phyloP scores from a whole-genome alignment of 1,284 basidiomycete genomes.

The Cerrena zonata region DNA sequence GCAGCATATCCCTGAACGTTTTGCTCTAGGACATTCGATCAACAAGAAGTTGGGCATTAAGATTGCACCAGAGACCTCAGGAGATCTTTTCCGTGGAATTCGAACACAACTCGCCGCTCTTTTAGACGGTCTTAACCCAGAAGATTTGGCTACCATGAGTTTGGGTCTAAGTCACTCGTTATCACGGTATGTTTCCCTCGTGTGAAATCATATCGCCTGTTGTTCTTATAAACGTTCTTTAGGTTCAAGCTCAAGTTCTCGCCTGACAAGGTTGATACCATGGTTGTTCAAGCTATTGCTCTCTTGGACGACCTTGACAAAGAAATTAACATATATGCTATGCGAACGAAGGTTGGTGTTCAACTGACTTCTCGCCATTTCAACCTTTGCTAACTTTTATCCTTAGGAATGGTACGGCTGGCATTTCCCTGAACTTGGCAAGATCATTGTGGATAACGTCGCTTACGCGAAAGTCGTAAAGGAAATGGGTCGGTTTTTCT shows the following conservation, averaged over 20 bases:
- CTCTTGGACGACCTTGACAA: constrained; percentile 97
- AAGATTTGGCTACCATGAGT: constrained; percentile 95
- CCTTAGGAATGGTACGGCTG: constrained; percentile 97
- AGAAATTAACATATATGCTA: constrained; percentile 98
- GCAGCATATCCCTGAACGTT: not conserved
- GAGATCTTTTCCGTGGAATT: constrained; percentile 94
- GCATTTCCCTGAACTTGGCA: constrained; percentile 99
- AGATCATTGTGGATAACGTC: constrained; percentile 94
- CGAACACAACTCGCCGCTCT: constrained; percentile 83
- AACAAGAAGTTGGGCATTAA: constrained; percentile 92
- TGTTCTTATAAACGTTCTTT: not conserved
- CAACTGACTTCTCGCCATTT: constrained; percentile 5
- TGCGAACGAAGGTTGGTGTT: constrained; percentile 85
- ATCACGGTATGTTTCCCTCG: constrained; percentile 55
- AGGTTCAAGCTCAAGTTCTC: constrained; percentile 99
- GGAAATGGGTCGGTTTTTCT: constrained; percentile 64
- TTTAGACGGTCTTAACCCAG: constrained; percentile 87
- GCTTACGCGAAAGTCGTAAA: constrained; percentile 92
- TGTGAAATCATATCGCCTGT: no score
- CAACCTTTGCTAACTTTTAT: constrained; percentile 3
- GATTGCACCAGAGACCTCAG: constrained; percentile 63
- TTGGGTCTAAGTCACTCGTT: constrained; percentile 94
- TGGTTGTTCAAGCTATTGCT: constrained; percentile 99
- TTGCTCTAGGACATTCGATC: constrained; percentile 68
- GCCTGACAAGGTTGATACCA: constrained; percentile 98